These are phyloP conservation scores for Pezicula carpinea DNA, from an alignment of 2,329 filamentous ascomycete genomes.

Conservation along the genomic window DNA sequence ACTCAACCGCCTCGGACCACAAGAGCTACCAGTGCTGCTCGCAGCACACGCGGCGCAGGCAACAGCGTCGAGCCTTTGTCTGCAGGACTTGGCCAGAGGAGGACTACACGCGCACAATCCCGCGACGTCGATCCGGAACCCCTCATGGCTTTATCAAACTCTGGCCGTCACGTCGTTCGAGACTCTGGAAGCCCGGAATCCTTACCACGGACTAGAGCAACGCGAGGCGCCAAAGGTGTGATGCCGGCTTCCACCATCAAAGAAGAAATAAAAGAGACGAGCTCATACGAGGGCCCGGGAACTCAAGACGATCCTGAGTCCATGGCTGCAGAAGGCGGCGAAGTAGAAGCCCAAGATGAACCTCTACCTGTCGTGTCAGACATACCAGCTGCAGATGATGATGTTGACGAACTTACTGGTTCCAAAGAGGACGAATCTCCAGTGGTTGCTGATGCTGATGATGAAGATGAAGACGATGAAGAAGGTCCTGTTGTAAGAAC, in stretches of 20 bases:
- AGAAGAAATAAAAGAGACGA: conserved; percentile 29
- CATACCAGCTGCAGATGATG: conserved; percentile 9
- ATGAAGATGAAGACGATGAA: conserved; percentile 24
- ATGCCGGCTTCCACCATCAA: conserved; percentile 27
- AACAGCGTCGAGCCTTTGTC: conserved; percentile 17
- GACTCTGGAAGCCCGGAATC: conserved; percentile 52
- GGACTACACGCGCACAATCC: conserved; percentile 43
- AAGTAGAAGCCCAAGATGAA: conserved; percentile 23
- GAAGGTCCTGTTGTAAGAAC: conserved; percentile 36
- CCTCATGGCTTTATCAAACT: conserved; percentile 54
- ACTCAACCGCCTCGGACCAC: conserved; percentile 16
- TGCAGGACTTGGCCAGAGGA: conserved; percentile 31
- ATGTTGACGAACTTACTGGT: conserved; percentile 1
- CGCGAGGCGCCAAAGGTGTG: conserved; percentile 25
- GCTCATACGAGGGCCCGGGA: conserved; percentile 21
- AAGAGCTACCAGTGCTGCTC: conserved; percentile 25
- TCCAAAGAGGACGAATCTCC: conserved; percentile 6
- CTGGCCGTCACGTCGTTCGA: conserved; percentile 52
- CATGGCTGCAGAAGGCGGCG: conserved; percentile 22
- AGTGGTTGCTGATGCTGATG: conserved; percentile 3
- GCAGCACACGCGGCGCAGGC: conserved; percentile 26
- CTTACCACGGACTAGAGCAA: conserved; percentile 27
- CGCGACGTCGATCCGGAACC: conserved; percentile 48
- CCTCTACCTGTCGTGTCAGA: conserved; percentile 7
- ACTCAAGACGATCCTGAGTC: conserved; percentile 11